Conservation (phyloP, 805 yeast species). For the Candida silvicultrix region DNA sequence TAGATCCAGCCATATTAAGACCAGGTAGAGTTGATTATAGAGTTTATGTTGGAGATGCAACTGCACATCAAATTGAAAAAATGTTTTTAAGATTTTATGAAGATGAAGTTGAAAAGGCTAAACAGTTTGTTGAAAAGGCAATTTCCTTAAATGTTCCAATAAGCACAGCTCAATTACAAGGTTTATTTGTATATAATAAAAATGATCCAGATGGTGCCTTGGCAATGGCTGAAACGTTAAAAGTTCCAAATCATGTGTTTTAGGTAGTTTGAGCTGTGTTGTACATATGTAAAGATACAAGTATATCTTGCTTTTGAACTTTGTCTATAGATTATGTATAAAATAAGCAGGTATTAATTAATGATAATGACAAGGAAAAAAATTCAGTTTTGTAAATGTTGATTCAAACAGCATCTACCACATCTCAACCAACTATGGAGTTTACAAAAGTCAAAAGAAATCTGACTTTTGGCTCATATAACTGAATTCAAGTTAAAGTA, state of each 20-base stretch:
- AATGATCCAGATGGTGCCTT: constrained; percentile 74
- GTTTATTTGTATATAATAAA: constrained; percentile 89
- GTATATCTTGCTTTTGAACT: too few relatives aligned
- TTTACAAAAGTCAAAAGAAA: too few relatives aligned
- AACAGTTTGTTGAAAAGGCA: constrained; percentile 34
- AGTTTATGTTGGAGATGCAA: constrained; percentile 80
- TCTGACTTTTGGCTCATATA: too few relatives aligned
- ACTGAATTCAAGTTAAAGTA: too few relatives aligned
- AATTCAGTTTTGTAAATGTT: too few relatives aligned
- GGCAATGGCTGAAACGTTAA: constrained; percentile 42
- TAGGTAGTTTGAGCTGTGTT: constrained; percentile 3
- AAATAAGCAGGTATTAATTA: neutral
- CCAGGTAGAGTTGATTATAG: constrained; percentile 94
- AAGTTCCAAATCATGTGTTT: constrained; percentile 28
- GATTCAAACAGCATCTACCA: too few relatives aligned
- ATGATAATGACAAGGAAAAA: neutral
- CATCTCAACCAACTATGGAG: too few relatives aligned
- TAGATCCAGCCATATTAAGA: constrained; percentile 88
- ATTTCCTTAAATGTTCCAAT: constrained; percentile 46
- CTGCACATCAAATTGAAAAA: constrained; percentile 64
- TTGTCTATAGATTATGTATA: too few relatives aligned
- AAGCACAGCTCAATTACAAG: constrained; percentile 93
- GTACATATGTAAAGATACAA: neutral
- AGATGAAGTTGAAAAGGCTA: constrained; percentile 46
- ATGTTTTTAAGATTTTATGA: constrained; percentile 91